Evolutionary conservation across 768 basidiomycete genomes (phyloP), one percentile per base, ranked within the genome.

Genomic region (Amanita exitialis): DNA sequence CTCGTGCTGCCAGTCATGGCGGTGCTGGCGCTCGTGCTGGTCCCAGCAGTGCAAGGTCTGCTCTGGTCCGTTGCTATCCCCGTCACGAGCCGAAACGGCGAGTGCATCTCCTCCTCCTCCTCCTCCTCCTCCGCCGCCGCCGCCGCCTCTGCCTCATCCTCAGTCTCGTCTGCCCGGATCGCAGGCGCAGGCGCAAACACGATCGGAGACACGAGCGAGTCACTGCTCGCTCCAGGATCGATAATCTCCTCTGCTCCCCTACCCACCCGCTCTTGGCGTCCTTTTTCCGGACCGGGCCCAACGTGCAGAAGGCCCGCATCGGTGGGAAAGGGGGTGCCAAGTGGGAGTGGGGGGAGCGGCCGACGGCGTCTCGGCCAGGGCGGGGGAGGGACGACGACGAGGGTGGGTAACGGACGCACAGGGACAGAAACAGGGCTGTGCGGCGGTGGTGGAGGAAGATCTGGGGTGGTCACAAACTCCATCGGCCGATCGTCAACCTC

Each of bases 171-270:
- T 3, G 12, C 25, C n/a, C 10, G 16, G 10, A 23, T 15, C 36
- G 15, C 13, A 49, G 36, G 4, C 21, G 23, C 18, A 18, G 35
- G 3, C 25, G 47, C 35, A 23, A 49, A 49, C 20, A 49, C 36
- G 15, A 49, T 49, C 13, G 47, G 47, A 16, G 47, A 49, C 3
- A 49, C 36, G 35, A 49, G 35, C 9, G 47, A 36, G 37, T 49
- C 36, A 6, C 36, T n/a, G 16, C 8, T 36, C 3, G 35, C 20
- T n/a, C 35, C 36, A 0, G 47, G 47, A 12, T 49, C 47, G 25
- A 49, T 49, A 12, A 49, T 25, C 25, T 49, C 36, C 23, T 48
- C 47, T 12, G 34, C 34, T 1, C 44, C 21, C 15, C 3, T 9
- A 10, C 25, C 15, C 15, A 12, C 30, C 30, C 30, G 42, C 6